Conservation (phyloP, 306 rosid species). For the Dryas alaskensis region DNA sequence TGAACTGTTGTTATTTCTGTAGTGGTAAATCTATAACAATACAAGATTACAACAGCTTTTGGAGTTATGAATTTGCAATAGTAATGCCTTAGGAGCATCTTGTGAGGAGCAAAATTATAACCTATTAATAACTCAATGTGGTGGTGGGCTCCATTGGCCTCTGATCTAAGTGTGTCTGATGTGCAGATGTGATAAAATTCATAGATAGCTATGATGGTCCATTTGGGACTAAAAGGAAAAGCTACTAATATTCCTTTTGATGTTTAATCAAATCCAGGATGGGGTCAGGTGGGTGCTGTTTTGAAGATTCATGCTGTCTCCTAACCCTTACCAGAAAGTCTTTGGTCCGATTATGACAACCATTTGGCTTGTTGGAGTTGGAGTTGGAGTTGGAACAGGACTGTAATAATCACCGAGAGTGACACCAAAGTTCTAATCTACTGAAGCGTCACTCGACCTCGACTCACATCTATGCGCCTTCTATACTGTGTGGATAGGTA, state of each 20-base stretch:
- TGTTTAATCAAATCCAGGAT: constrained; percentile 46
- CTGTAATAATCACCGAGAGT: too few relatives aligned
- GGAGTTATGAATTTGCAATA: not conserved
- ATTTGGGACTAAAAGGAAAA: constrained; percentile 30
- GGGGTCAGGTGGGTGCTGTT: constrained; percentile 52
- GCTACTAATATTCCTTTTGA: constrained; percentile 25
- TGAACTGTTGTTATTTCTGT: not conserved
- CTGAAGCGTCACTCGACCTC: too few relatives aligned
- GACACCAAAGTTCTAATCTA: too few relatives aligned
- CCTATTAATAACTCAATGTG: not conserved
- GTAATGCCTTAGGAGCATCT: not conserved
- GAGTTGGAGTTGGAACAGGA: not conserved
- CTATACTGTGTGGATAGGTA: too few relatives aligned
- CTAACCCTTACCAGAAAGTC: constrained; percentile 52
- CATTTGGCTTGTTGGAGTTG: constrained; percentile 39
- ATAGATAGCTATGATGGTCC: constrained; percentile 43
- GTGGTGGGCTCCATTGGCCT: constrained; percentile 32
- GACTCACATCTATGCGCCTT: too few relatives aligned
- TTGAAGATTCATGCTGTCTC: constrained; percentile 85
- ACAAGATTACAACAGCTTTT: constrained; percentile 3
- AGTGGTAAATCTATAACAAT: not conserved
- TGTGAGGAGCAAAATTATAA: not conserved
- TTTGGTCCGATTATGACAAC: constrained; percentile 51
- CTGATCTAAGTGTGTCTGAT: constrained; percentile 27
- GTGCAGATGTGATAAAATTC: constrained; percentile 45